Evolutionary conservation across 345 rosid species (phyloP).

Genomic region (Cardiospermum halicacabum): DNA sequence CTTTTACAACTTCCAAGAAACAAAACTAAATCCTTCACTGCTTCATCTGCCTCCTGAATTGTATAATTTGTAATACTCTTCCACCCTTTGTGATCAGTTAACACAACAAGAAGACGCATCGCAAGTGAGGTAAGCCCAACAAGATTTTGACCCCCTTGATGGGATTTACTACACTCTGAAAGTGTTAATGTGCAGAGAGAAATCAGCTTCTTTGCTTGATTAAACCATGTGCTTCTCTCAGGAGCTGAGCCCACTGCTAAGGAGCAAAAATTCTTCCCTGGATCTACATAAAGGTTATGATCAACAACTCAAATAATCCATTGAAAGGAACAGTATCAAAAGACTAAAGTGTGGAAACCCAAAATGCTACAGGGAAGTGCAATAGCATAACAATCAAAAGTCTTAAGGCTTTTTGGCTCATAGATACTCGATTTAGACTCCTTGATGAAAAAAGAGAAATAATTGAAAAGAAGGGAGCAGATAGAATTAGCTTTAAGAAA

Average conservation of each 20-base stretch:
- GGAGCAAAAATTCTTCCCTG: constrained; percentile 58
- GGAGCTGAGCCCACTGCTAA: constrained; percentile 49
- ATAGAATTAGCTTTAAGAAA: neutral
- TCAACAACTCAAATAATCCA: constrained; percentile 12
- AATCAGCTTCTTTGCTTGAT: constrained; percentile 63
- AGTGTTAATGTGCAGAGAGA: constrained; percentile 64
- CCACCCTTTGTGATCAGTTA: constrained; percentile 81
- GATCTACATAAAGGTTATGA: constrained; percentile 43
- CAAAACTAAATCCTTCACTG: constrained; percentile 50
- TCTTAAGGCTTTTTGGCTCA: neutral
- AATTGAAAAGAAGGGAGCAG: neutral
- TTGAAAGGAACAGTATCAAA: neutral
- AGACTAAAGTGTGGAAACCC: neutral
- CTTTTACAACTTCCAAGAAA: constrained; percentile 66
- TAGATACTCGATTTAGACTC: neutral
- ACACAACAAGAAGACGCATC: constrained; percentile 58
- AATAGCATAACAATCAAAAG: neutral
- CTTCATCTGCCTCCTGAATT: constrained; percentile 43
- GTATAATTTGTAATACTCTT: constrained; percentile 34
- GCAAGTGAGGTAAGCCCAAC: constrained; percentile 50
- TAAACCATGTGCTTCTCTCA: constrained; percentile 67
- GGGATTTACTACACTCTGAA: constrained; percentile 40
- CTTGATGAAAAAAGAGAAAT: neutral
- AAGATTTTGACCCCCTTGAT: constrained; percentile 34
- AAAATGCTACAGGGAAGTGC: neutral